phyloP scores from a whole-genome alignment of 345 rosid species.

The Populus deltoides region DNA sequence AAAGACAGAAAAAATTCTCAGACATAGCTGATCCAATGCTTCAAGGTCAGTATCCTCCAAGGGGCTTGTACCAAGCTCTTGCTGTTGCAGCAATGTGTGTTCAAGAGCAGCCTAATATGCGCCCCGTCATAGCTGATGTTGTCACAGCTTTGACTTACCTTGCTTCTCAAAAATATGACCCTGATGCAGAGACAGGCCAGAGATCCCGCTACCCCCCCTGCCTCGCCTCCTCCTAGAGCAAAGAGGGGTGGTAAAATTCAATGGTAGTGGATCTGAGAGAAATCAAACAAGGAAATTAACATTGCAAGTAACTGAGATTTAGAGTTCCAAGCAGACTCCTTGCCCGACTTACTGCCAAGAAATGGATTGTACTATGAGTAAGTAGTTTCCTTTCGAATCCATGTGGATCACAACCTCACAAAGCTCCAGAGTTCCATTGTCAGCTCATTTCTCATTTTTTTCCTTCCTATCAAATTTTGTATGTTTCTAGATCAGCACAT shows the following conservation, averaged over 20 bases:
- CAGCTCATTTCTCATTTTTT: neutral
- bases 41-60: constrained; percentile 62
- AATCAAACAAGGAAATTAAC: constrained; percentile 11
- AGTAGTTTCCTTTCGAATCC: neutral
- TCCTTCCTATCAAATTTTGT: constrained; percentile 3
- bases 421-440: neutral
- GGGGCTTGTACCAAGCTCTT: constrained; percentile 84
- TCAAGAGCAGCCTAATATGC: constrained; percentile 80
- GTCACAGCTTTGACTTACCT: constrained; percentile 76
- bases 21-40: constrained; percentile 78
- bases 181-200: constrained; percentile 21
- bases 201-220: constrained; percentile 33
- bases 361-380: neutral
- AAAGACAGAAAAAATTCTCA: constrained; percentile 72
- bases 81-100: constrained; percentile 96
- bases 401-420: neutral
- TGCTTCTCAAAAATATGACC: constrained; percentile 59
- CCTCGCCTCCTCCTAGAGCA: constrained; percentile 61
- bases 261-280: constrained; percentile 22
- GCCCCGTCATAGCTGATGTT: constrained; percentile 74
- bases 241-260: constrained; percentile 40
- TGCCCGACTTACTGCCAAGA: neutral
- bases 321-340: neutral
- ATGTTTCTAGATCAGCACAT: neutral
- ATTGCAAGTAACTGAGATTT: neutral